Evolutionary conservation across 805 yeast genomes (phyloP), one percentile per base, ranked within the genome.

Genomic region (Ogataea siamensis): DNA sequence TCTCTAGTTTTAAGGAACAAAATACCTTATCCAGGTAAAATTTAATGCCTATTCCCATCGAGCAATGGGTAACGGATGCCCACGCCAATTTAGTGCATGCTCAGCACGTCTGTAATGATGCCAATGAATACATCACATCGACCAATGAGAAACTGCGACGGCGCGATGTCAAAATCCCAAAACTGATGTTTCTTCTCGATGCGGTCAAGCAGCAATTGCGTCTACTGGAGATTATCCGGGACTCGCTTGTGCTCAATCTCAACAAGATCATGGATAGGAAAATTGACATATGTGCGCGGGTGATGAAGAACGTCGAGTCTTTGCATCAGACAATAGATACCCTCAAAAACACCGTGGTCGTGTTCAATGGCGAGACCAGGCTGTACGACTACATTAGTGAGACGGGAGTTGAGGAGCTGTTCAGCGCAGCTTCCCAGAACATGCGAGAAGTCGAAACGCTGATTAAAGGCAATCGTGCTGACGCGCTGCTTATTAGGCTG

Each of bases 331-430:
- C 64, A 3, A 45, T 70, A 9, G 47, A 51, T 3, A 43, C 42
- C 3, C 58, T 78, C 33, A 65, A 67, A 21, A 40, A 45, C 14
- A 71, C 66, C 32, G 42, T 55, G 11, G 58, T 62, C 1, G 55
- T 67, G 22, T 25, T 49, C 35, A 15, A 47, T 45, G 26, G 46
- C 13, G 37, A 53, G 5, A 28, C 34, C 12, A 42, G 47, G 5
- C 43, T 79, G 21, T 67, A 65, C 30, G 77, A 75, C 34, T 78
- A 72, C 47, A 72, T 80, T 1, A 68, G 76, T 25, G 69, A 60
- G 23, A 53, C 54, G 3, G 66, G 63, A 0, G 54, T 67, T n/a
- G 53, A 62, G 7, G 64, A 60, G 20, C 46, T 65, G 5, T 64
- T 67, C 21, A 45, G 39, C 15, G 46, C 54, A 11, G 59, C 68